A percentile compares a stretch with the other conserved stretches of the same genome.
These are phyloP conservation scores for Ilyonectria robusta DNA, from an alignment of 2,329 filamentous ascomycete species.

Conservation along the genomic window DNA sequence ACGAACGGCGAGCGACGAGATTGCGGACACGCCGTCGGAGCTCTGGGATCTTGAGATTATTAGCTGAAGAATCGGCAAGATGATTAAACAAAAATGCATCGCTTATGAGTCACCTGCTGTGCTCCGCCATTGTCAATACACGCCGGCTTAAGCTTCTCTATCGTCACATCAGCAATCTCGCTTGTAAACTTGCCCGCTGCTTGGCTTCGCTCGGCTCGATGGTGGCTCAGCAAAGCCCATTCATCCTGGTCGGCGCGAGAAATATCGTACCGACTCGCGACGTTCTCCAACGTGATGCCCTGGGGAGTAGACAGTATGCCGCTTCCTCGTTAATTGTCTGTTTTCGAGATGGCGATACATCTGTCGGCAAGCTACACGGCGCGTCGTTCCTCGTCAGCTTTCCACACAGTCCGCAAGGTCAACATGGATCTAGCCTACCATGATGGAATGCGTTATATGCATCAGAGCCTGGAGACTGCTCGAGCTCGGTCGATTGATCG, in stretches of 20 bases:
- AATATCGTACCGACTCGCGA: constrained; percentile 82
- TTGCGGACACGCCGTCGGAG: no score
- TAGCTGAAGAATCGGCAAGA: no score
- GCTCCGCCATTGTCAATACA: constrained; percentile 81
- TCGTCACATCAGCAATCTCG: constrained; percentile 64
- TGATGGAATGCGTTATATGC: constrained; percentile 80
- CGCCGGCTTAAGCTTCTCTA: constrained; percentile 85
- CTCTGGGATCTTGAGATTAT: no score
- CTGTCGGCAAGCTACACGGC: constrained; percentile 81
- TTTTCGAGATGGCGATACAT: constrained; percentile 80
- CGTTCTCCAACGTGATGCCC: constrained; percentile 93
- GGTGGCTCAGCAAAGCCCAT: constrained; percentile 82
- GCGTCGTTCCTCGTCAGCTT: constrained; percentile 93
- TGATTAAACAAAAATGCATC: no score
- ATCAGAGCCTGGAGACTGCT: constrained; percentile 84
- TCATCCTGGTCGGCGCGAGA: constrained; percentile 82
- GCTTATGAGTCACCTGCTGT: constrained; percentile 83
- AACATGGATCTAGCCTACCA: constrained; percentile 77
- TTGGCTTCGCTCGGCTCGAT: constrained; percentile 78
- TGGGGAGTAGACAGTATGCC: constrained; percentile 90
- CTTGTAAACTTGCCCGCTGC: constrained; percentile 72
- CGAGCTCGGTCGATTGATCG: constrained; percentile 89
- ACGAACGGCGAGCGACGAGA: no score
- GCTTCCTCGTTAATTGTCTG: constrained; percentile 76
- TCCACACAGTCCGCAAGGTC: constrained; percentile 93